Percentiles rank a stretch among this genome's conserved stretches.
These are phyloP conservation scores for Xerophyta viscosa DNA, from an alignment of 106 monocot species.

Conservation along the genomic window DNA sequence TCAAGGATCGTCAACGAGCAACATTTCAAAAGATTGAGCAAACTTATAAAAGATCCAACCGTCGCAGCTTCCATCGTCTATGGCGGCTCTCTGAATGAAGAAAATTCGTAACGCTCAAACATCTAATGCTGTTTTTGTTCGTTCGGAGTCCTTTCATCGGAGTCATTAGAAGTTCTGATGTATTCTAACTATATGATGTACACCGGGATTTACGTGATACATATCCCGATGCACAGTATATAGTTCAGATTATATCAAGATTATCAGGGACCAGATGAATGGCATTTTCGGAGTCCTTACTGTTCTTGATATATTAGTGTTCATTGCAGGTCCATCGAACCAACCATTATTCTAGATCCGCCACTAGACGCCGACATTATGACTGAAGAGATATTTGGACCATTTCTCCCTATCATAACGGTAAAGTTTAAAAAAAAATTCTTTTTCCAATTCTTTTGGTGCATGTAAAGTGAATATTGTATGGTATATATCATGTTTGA, in stretches of 20 bases:
- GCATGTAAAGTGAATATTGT: background rate
- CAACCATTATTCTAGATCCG: constrained; percentile 54
- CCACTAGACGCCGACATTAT: constrained; percentile 55
- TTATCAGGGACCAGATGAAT: no score
- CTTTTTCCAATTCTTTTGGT: background rate
- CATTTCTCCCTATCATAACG: constrained; percentile 55
- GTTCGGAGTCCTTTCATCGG: no score
- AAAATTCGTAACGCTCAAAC: constrained; percentile 37
- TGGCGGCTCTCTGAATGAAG: constrained; percentile 48
- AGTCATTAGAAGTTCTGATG: no score
- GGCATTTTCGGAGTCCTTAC: no score
- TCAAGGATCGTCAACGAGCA: constrained; percentile 59
- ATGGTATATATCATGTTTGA: background rate
- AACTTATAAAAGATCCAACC: constrained; percentile 49
- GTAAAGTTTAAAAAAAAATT: constrained; percentile 16
- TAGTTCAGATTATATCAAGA: no score
- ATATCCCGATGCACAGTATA: no score
- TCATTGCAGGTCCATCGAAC: background rate
- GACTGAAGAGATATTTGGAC: constrained; percentile 74
- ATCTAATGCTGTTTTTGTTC: no score
- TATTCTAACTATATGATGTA: no score
- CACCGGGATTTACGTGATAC: no score
- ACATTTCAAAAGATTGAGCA: constrained; percentile 51
- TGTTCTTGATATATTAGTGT: no score
- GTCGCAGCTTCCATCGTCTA: constrained; percentile 46